These are phyloP conservation scores for Colletotrichum sp. DNA, from an alignment of 2,329 filamentous ascomycete genomes.

Conservation along the genomic window DNA sequence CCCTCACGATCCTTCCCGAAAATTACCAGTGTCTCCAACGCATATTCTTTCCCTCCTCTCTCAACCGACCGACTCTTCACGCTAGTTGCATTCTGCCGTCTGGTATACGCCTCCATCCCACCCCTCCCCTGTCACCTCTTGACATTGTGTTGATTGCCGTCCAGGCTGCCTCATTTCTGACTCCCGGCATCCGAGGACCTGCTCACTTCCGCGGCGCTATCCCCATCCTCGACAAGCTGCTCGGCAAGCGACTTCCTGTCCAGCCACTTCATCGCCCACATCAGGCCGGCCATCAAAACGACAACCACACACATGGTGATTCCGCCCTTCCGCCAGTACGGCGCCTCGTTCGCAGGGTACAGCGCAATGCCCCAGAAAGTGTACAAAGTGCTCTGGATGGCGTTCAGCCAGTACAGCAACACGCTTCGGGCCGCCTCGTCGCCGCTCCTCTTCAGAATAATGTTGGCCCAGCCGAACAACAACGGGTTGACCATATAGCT, in stretches of 20 bases:
- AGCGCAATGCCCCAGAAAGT: slow-evolving; percentile 50
- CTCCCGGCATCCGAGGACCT: neutral
- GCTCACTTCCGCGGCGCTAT: neutral
- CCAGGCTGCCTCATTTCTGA: neutral
- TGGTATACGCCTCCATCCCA: neutral
- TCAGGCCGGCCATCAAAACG: neutral
- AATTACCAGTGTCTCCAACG: neutral
- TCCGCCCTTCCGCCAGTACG: slow-evolving; percentile 40
- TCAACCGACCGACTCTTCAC: neutral
- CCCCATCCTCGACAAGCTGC: neutral
- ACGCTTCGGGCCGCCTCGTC: slow-evolving; percentile 46
- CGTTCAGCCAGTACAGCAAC: slow-evolving; percentile 44
- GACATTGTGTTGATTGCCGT: neutral
- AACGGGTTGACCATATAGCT: slow-evolving; percentile 44
- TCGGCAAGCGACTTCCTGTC: neutral
- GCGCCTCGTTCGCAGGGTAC: slow-evolving; percentile 45
- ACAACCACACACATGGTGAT: slow-evolving; percentile 25
- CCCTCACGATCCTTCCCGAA: neutral
- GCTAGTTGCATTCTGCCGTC: neutral
- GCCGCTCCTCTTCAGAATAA: neutral
- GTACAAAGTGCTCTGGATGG: slow-evolving; percentile 41
- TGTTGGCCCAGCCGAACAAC: slow-evolving; percentile 32
- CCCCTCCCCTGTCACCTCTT: neutral
- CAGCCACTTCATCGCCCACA: slow-evolving; percentile 3
- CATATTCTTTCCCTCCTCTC: neutral